Evolutionary conservation across 2,329 filamentous ascomycete genomes (phyloP), one percentile per base, ranked within the genome.

Genomic region (Curvularia sp.): DNA sequence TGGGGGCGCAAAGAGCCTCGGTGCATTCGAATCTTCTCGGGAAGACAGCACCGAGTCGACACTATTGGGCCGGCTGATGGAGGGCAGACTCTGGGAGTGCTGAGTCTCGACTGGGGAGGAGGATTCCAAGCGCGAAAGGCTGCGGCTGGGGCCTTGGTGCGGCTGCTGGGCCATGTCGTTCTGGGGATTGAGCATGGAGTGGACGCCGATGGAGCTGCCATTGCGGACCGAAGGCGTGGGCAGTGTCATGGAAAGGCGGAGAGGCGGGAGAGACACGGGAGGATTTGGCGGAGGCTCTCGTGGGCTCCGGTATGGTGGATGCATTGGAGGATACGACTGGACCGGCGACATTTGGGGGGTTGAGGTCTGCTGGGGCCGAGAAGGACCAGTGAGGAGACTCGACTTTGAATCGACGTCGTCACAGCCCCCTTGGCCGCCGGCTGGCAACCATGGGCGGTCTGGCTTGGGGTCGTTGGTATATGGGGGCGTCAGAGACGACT

Each of bases 121-220:
- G 2, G 79, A 78, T 15, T 82, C 79, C 58, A 82, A 69, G 47
- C 82, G 77, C 4, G 79, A 77, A 2, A 74, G 77, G 61, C 78
- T 82, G 8, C 79, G 77, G 60, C 79, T 73, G 46, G 75, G 70
- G 57, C 65, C 64, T 9, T 70, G 70, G 31, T 73, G 65, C 42
- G 72, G 65, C 43, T 71, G 70, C 38, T 73, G 70, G 2, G 70
- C 51, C 8, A 74, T 64, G 18, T 80, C 78, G 13, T 68, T 66
- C 53, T 76, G 73, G 10, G 80, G 79, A 55, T 83, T 83, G 44
- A 83, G 67, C 18, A 83, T 81, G 1, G 79, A 80, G 20, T 79
- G 78, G 24, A 83, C 73, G 9, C 79, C 79, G 12, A 79, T 68
- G 3, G 78, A 72, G 52, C 78, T 73, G 33, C 68, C 73, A 42